phyloP scores from a whole-genome alignment of 1,139 yeast species.

The Scheffersomyces quercinus region DNA sequence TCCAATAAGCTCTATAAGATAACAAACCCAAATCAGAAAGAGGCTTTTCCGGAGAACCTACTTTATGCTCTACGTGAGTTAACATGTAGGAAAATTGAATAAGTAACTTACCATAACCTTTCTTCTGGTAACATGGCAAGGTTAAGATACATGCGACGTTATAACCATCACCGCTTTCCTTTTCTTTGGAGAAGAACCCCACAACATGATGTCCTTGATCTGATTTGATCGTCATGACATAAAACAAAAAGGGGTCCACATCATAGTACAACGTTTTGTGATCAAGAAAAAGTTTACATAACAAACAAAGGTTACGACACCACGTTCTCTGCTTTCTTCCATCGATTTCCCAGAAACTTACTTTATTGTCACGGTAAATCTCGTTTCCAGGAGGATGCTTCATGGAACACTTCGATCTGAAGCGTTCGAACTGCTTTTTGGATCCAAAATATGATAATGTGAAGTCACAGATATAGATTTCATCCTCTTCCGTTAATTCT shows the following conservation, averaged over 20 bases:
- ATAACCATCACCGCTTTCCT: constrained; percentile 93
- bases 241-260: constrained; percentile 94
- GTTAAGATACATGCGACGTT: constrained; percentile 97
- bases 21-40: constrained; percentile 89
- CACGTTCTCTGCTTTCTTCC: constrained; percentile 94
- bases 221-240: constrained; percentile 90
- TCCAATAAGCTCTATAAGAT: constrained; percentile 95
- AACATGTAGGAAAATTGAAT: constrained; percentile 93
- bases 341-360: constrained; percentile 88
- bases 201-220: constrained; percentile 91
- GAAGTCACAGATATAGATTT: constrained; percentile 87
- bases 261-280: constrained; percentile 95
- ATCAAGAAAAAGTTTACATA: constrained; percentile 86
- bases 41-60: constrained; percentile 98
- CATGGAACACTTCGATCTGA: constrained; percentile 79
- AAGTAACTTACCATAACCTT: constrained; percentile 87
- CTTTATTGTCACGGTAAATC: constrained; percentile 82
- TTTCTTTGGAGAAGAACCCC: constrained; percentile 95
- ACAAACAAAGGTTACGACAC: constrained; percentile 91
- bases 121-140: constrained; percentile 92
- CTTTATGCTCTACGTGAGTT: constrained; percentile 81
- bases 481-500: constrained; percentile 89
- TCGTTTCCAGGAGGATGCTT: constrained; percentile 98
- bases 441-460: constrained; percentile 88
- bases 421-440: constrained; percentile 86